phyloP scores from a whole-genome alignment of 306 rosid species.

The Mimosa bimucronata region DNA sequence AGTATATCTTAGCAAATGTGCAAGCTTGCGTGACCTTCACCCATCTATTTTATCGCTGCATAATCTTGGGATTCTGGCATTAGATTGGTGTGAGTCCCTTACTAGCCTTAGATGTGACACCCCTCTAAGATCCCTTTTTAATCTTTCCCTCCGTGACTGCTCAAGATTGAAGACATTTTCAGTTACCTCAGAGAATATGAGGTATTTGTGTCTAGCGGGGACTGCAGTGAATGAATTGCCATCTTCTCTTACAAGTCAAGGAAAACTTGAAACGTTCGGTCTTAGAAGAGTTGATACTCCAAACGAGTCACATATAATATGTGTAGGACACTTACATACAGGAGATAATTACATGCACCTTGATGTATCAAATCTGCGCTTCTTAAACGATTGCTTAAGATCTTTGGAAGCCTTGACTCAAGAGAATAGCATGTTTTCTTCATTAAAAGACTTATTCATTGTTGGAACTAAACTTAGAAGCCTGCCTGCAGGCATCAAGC shows the following conservation, averaged over 20 bases:
- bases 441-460: not conserved
- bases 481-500: not conserved
- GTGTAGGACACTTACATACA: not conserved
- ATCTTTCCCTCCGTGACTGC: not conserved
- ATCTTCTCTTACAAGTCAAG: not conserved
- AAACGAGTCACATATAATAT: not conserved
- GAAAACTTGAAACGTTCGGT: not conserved
- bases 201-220: not conserved
- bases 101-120: not conserved
- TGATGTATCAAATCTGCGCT: constrained; percentile 6
- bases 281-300: not conserved
- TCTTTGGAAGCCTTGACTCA: not conserved
- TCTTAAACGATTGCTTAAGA: not conserved
- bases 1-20: not conserved
- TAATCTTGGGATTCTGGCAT: not conserved
- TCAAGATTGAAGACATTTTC: constrained; percentile 3
- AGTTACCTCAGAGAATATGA: not conserved
- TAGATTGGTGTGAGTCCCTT: constrained; percentile 1
- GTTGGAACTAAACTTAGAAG: constrained; percentile 3
- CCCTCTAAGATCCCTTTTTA: not conserved
- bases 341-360: not conserved
- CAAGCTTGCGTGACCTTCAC: constrained; percentile 11
- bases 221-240: constrained; percentile 5
- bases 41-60: not conserved
- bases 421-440: not conserved